Evolutionary conservation across 225 moss, liverwort and hornwort species (phyloP).

Genomic region (Sphagnum contortum): DNA sequence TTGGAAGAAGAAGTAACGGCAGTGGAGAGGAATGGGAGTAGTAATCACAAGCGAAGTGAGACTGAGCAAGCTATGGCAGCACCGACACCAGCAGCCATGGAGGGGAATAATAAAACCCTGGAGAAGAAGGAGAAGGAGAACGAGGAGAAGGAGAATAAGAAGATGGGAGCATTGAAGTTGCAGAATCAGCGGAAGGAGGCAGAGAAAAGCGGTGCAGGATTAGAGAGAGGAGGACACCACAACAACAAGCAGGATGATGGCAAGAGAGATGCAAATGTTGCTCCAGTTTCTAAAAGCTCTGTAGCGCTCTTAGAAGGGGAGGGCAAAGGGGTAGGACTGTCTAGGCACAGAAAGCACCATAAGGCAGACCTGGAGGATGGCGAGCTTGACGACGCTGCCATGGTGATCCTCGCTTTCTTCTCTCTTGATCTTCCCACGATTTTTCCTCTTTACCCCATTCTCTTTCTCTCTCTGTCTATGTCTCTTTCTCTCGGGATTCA

Average conservation of each 20-base stretch:
- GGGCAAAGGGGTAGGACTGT: constrained; percentile 35
- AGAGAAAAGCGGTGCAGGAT: constrained; percentile 52
- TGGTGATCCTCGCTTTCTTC: constrained; percentile 72
- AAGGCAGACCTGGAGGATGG: constrained; percentile 99
- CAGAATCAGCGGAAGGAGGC: constrained; percentile 20
- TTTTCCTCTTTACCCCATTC: too few species aligned
- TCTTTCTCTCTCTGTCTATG: constrained; percentile 6
- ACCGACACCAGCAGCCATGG: neutral
- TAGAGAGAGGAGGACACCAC: constrained; percentile 5
- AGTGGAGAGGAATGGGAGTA: neutral
- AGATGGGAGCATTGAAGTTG: constrained; percentile 2
- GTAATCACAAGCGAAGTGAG: constrained; percentile 5
- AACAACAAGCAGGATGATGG: constrained; percentile 25
- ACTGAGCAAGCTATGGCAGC: constrained; percentile 1
- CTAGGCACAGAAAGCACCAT: constrained; percentile 58
- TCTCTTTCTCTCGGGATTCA: constrained; percentile 8
- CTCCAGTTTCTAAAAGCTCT: constrained; percentile 27
- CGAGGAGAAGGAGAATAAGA: neutral
- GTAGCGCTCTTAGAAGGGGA: constrained; percentile 14
- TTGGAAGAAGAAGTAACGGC: constrained; percentile 27
- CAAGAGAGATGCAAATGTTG: constrained; percentile 46
- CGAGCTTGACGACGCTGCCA: constrained; percentile 99
- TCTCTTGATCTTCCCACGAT: constrained; percentile 17
- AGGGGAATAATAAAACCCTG: neutral
- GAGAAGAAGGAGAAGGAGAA: neutral